These are phyloP conservation scores for Talaromyces marneffei DNA, from an alignment of 2,329 filamentous ascomycete species.

Conservation along the genomic window DNA sequence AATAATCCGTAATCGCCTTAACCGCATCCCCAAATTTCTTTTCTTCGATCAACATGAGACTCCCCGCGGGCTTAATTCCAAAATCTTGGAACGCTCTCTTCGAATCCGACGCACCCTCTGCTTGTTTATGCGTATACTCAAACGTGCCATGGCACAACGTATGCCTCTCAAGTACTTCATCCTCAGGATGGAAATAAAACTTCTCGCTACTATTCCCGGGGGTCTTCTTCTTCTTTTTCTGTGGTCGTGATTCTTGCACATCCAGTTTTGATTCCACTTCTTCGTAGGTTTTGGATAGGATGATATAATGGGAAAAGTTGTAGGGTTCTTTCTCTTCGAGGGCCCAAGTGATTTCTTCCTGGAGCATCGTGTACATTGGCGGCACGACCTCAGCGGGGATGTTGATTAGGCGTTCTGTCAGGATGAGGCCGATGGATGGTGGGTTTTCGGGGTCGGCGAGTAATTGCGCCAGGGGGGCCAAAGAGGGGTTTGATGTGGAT, in stretches of 20 bases:
- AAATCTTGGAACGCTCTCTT: constrained; percentile 92
- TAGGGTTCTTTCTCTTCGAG: constrained; percentile 89
- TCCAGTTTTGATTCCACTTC: constrained; percentile 80
- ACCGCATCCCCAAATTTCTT: constrained; percentile 69
- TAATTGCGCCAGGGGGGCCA: constrained; percentile 55
- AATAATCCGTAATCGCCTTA: constrained; percentile 67
- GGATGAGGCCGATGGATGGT: constrained; percentile 67
- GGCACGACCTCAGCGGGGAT: constrained; percentile 90
- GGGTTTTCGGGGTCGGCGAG: constrained; percentile 46
- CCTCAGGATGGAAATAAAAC: constrained; percentile 94
- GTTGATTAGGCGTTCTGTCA: constrained; percentile 94
- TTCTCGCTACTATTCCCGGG: constrained; percentile 42
- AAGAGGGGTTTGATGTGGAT: constrained; percentile 47
- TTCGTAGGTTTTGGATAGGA: constrained; percentile 85
- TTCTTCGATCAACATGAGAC: constrained; percentile 81
- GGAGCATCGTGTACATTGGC: constrained; percentile 89
- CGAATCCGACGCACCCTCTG: constrained; percentile 77
- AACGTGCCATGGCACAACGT: constrained; percentile 65
- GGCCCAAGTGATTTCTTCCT: constrained; percentile 84
- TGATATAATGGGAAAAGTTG: constrained; percentile 84
- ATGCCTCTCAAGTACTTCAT: constrained; percentile 78
- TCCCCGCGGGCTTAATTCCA: constrained; percentile 77
- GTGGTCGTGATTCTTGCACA: constrained; percentile 54
- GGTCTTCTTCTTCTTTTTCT: constrained; percentile 60
- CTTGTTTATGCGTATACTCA: constrained; percentile 69